Evolutionary conservation across 176 grass and related monocot species (phyloP), one percentile per base, ranked within the genome.

Genomic region (Musa itinerans): DNA sequence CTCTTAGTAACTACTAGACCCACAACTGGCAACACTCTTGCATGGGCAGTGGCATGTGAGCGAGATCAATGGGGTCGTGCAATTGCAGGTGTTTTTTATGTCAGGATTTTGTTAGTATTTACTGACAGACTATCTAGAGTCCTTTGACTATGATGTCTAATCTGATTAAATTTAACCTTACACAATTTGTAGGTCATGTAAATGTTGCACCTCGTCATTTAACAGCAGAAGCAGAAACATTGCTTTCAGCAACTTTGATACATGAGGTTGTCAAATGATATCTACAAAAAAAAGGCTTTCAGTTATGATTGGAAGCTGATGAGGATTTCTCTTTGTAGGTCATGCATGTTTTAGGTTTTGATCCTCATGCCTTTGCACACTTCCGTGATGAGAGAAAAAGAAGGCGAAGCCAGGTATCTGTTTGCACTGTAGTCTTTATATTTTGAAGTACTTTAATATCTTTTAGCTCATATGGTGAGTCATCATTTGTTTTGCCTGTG

Each of bases 261-360:
- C 95, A 99, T 72, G 95, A 99, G 83, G 78, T 80, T 53, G 14
- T 69, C 25, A 34, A 34, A 53, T 53, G 15, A 10, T 13, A 10
- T 13, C 22, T 52, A 20, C 2, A 21, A 34, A 48, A 17, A 17
- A 27, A 52, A 0, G 2, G 21, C 13, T 53, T 54, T 34, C 1
- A 69, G 20, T 15, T 19, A 54, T 56, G 52, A 15, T 19, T 56
- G 12, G 2, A 11, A 29, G 53, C 24, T 73, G n/a, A 52, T 34
- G n/a, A 14, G 9, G 53, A 9, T 63, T n/a, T 73, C 24, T 71
- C 49, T 52, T 80, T 54, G 29, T 55, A 80, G 78, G 95, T 99
- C 55, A 99, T 99, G 91, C 95, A 99, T 86, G 95, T 99, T 89
- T 81, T 99, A 78, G 95, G 95, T 48, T 99, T 99, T 87, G 95